phyloP scores from a whole-genome alignment of 495 filamentous ascomycete genomes.

The Podospora comata region DNA sequence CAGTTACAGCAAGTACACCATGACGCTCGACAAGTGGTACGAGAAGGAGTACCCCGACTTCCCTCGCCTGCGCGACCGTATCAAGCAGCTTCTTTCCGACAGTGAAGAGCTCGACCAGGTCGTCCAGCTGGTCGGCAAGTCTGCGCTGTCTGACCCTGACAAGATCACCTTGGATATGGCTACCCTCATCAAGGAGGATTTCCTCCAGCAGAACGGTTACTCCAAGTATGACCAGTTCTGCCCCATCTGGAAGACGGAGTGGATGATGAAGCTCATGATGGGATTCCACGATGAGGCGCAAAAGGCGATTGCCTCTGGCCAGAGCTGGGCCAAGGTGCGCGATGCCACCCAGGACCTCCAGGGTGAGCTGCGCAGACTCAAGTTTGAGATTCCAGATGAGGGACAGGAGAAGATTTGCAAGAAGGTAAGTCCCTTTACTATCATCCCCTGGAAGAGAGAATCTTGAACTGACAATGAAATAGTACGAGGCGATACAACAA shows the following conservation, averaged over 20 bases:
- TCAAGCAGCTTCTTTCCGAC: constrained; percentile 87
- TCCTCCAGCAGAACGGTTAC: constrained; percentile 99
- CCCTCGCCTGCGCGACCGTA: constrained; percentile 84
- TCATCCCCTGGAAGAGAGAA: not conserved
- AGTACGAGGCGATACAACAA: constrained; percentile 91
- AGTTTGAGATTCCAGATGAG: constrained; percentile 87
- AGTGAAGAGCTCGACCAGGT: constrained; percentile 98
- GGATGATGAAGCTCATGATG: constrained; percentile 99
- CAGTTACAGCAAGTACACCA: constrained; percentile 97
- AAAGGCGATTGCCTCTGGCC: constrained; percentile 87
- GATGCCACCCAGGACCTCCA: constrained; percentile 88
- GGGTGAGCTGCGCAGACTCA: constrained; percentile 78
- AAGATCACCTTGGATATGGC: constrained; percentile 98
- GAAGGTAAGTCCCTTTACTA: constrained; percentile 56
- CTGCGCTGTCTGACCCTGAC: constrained; percentile 89
- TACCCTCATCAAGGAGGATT: constrained; percentile 93
- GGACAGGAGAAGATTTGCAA: constrained; percentile 69
- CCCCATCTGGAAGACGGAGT: constrained; percentile 98
- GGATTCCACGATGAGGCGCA: constrained; percentile 96
- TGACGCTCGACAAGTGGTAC: constrained; percentile 84
- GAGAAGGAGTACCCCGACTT: constrained; percentile 90
- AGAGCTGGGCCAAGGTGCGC: constrained; percentile 85
- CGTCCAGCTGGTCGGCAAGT: constrained; percentile 97
- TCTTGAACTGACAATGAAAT: constrained; percentile 15
- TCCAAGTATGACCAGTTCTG: constrained; percentile 99